phyloP scores from a whole-genome alignment of 164 flowering plant genomes.

The Magnolia changhungtana region DNA sequence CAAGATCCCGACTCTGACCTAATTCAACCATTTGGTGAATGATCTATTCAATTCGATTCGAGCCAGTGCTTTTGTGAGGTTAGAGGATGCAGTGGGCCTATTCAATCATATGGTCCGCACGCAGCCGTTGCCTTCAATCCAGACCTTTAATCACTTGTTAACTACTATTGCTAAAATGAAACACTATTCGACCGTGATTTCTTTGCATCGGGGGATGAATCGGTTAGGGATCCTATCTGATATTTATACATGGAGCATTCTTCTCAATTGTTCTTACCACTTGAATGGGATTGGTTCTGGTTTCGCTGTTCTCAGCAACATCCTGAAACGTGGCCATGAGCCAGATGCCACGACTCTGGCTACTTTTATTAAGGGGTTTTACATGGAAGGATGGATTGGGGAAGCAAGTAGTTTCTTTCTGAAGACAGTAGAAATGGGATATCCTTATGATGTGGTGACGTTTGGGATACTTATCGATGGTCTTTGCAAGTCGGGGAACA shows the following conservation, averaged over 20 bases:
- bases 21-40: too few species aligned
- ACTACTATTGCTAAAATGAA: neutral
- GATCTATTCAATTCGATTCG: too few species aligned
- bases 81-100: too few species aligned
- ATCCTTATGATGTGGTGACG: constrained; percentile 7
- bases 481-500: constrained; percentile 19
- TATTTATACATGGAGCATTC: constrained; percentile 1
- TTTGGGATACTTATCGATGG: constrained; percentile 16
- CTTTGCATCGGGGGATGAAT: constrained; percentile 5
- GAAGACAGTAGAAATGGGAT: constrained; percentile 4
- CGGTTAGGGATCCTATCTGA: neutral
- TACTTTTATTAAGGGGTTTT: constrained; percentile 17
- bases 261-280: constrained; percentile 16
- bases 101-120: neutral
- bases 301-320: constrained; percentile 11
- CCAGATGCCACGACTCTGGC: constrained; percentile 4
- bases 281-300: constrained; percentile 9
- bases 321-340: constrained; percentile 11
- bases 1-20: too few species aligned
- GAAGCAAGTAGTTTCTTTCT: neutral
- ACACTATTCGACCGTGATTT: constrained; percentile 1
- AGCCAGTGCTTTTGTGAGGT: too few species aligned
- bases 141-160: neutral
- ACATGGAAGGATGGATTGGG: neutral
- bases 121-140: neutral